Conservation (phyloP, 2,329 filamentous ascomycete genomes). For the Metarhizium robertsii region DNA sequence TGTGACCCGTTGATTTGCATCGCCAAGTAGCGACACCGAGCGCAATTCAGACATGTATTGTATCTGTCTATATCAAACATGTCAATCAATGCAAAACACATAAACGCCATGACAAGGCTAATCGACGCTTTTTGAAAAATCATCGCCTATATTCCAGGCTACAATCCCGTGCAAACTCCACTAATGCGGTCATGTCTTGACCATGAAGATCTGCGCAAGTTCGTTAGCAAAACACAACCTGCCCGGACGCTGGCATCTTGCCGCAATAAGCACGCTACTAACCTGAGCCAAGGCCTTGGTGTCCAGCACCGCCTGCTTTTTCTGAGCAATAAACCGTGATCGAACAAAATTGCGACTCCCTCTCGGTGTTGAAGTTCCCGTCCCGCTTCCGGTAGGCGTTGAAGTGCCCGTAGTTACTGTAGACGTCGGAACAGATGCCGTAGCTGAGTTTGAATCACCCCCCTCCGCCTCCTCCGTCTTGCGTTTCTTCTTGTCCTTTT, state of each 20-base stretch:
- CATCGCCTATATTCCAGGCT: neutral
- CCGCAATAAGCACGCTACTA: slow-evolving; percentile 15
- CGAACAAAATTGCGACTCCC: slow-evolving; percentile 63
- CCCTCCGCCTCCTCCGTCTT: slow-evolving; percentile 30
- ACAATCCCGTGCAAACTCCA: neutral
- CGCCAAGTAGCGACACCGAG: neutral
- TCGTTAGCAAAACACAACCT: neutral
- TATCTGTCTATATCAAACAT: neutral
- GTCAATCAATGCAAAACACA: neutral
- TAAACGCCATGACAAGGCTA: neutral
- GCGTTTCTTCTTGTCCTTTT: slow-evolving; percentile 38
- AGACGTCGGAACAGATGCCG: slow-evolving; percentile 13
- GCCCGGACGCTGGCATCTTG: neutral
- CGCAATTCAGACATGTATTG: neutral
- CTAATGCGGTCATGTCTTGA: slow-evolving; percentile 34
- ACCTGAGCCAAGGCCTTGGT: slow-evolving; percentile 80
- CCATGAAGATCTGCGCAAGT: slow-evolving; percentile 57
- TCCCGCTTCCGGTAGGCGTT: slow-evolving; percentile 30
- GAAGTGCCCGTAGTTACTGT: slow-evolving; percentile 25
- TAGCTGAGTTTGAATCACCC: slow-evolving; percentile 10
- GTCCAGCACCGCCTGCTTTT: slow-evolving; percentile 75
- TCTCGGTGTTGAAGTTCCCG: slow-evolving; percentile 36
- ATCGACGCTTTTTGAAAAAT: neutral
- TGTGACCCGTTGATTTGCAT: neutral
- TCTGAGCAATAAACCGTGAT: slow-evolving; percentile 78